phyloP scores from a whole-genome alignment of 352 stramenopile species.

The Phytophthora colocasiae region DNA sequence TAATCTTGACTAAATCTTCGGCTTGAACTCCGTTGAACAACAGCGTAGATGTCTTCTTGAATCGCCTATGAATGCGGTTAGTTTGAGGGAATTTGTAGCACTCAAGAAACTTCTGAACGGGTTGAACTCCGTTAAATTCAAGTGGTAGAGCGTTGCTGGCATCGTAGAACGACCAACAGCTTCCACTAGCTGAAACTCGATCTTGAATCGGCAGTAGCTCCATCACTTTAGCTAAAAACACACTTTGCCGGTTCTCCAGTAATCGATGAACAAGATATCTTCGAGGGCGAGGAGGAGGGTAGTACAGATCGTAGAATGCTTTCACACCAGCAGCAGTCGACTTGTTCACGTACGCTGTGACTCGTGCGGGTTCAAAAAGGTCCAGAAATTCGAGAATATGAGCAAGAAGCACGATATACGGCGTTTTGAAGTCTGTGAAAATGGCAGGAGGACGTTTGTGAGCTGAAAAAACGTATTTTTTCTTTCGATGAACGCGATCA shows the following conservation, averaged over 20 bases:
- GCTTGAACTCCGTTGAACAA: slow-evolving; percentile 29
- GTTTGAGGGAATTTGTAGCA: slow-evolving; percentile 21
- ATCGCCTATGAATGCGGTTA: slow-evolving; percentile 34
- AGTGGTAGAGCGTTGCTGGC: slow-evolving; percentile 37
- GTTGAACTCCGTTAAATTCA: slow-evolving; percentile 17
- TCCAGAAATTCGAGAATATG: slow-evolving; percentile 52
- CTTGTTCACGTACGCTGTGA: slow-evolving; percentile 50
- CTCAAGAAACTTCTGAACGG: slow-evolving; percentile 29
- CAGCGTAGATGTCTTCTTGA: slow-evolving; percentile 29
- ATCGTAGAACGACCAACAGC: slow-evolving; percentile 40
- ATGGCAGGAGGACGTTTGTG: slow-evolving; percentile 22
- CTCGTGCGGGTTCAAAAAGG: slow-evolving; percentile 30
- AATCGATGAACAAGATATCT: slow-evolving; percentile 43
- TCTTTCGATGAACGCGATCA: slow-evolving; percentile 44
- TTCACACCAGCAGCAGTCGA: slow-evolving; percentile 31
- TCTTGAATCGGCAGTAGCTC: slow-evolving; percentile 33
- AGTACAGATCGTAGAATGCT: slow-evolving; percentile 51
- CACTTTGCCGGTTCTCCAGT: slow-evolving; percentile 16
- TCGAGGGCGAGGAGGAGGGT: slow-evolving; percentile 43
- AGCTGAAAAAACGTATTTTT: slow-evolving; percentile 11
- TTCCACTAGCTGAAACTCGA: slow-evolving; percentile 39
- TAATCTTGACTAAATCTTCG: slow-evolving; percentile 33
- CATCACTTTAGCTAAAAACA: slow-evolving; percentile 35
- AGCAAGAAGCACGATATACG: slow-evolving; percentile 35
- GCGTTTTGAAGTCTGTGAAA: slow-evolving; percentile 30